phyloP scores from a whole-genome alignment of 768 basidiomycete genomes.

The Lentinula detonsa region DNA sequence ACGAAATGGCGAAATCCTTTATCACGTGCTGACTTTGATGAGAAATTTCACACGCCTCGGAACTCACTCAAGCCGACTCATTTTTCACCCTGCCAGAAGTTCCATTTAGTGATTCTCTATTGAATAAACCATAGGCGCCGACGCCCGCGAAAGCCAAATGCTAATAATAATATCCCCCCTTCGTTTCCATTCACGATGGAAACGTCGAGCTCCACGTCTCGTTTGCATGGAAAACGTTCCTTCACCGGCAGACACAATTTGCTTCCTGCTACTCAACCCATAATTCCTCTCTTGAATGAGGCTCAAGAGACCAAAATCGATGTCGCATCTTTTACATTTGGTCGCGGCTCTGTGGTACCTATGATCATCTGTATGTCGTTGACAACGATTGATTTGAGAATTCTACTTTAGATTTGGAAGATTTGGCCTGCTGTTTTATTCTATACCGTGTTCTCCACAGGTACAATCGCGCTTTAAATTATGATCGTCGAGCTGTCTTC shows the following conservation, averaged over 20 bases:
- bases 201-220: neutral
- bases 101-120: neutral
- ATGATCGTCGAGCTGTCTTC: neutral
- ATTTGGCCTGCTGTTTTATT: constrained; percentile 10
- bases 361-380: neutral
- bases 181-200: neutral
- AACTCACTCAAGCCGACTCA: neutral
- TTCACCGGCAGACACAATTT: neutral
- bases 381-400: neutral
- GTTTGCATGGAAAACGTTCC: neutral
- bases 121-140: neutral
- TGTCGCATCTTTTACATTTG: constrained; percentile 7
- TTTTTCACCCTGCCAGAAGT: neutral
- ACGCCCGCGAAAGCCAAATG: neutral
- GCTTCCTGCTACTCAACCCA: constrained; percentile 4
- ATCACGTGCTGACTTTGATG: neutral
- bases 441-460: constrained; percentile 7
- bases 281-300: neutral
- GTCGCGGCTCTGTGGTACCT: constrained; percentile 7
- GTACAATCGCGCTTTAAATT: neutral
- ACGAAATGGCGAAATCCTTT: neutral
- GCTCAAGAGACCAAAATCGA: neutral
- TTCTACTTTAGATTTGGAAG: constrained; percentile 1
- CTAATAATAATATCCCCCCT: neutral
- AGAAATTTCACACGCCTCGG: neutral